A percentile compares a stretch with the other conserved stretches of the same genome.
phyloP scores from a whole-genome alignment of 2,329 filamentous ascomycete genomes.

The Pezicula neosporulosa region DNA sequence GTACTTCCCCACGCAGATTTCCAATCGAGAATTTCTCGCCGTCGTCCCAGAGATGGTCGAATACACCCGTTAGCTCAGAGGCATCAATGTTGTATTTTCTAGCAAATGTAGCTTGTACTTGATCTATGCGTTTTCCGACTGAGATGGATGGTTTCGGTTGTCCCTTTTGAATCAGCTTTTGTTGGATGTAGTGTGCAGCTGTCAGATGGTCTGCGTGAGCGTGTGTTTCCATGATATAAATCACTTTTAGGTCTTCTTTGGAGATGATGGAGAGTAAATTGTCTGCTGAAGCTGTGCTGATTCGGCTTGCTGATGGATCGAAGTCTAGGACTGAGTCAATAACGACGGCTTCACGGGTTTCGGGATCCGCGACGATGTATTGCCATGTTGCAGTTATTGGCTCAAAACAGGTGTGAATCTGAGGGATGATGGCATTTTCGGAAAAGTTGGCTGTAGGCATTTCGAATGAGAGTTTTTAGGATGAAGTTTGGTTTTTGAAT shows the following conservation, averaged over 20 bases:
- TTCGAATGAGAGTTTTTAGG: no score
- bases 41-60: slow-evolving; percentile 51
- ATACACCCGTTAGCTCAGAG: slow-evolving; percentile 40
- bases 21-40: slow-evolving; percentile 51
- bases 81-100: slow-evolving; percentile 41
- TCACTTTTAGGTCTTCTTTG: slow-evolving; percentile 42
- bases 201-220: slow-evolving; percentile 58
- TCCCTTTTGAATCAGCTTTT: slow-evolving; percentile 26
- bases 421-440: slow-evolving; percentile 7
- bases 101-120: slow-evolving; percentile 48
- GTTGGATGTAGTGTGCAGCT: slow-evolving; percentile 53
- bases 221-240: slow-evolving; percentile 58
- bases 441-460: no score
- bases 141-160: slow-evolving; percentile 37
- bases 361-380: slow-evolving; percentile 53
- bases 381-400: slow-evolving; percentile 50
- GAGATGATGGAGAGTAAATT: slow-evolving; percentile 39
- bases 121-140: slow-evolving; percentile 49
- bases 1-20: slow-evolving; percentile 36
- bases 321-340: slow-evolving; percentile 62
- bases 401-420: slow-evolving; percentile 32
- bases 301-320: slow-evolving; percentile 36
- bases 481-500: no score
- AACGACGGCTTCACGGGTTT: slow-evolving; percentile 44
- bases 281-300: slow-evolving; percentile 51